Percentiles rank a stretch among this genome's conserved stretches.
These are phyloP conservation scores for Salix caprea DNA, from an alignment of 345 rosid genomes.

Conservation along the genomic window DNA sequence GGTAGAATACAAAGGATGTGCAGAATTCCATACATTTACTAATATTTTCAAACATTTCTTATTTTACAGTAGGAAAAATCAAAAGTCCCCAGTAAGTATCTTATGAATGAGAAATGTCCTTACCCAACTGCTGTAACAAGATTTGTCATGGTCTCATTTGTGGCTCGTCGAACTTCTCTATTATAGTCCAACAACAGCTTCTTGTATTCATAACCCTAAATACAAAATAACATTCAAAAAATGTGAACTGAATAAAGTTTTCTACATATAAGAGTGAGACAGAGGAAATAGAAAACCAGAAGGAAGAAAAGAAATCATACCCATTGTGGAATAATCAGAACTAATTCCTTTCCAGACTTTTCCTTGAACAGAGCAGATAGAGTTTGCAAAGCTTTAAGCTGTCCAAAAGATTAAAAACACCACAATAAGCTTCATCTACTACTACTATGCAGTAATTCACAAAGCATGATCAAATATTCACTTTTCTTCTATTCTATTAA, in stretches of 20 bases:
- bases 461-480: background rate
- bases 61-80: constrained; percentile 3
- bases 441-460: background rate
- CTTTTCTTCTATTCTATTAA: background rate
- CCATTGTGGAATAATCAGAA: constrained; percentile 82
- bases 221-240: background rate
- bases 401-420: constrained; percentile 19
- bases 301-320: constrained; percentile 29
- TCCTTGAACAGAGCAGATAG: constrained; percentile 58
- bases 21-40: constrained; percentile 2
- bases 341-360: constrained; percentile 65
- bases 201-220: constrained; percentile 84
- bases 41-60: constrained; percentile 7
- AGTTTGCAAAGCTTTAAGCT: constrained; percentile 85
- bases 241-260: background rate
- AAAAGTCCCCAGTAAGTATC: background rate
- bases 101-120: constrained; percentile 14
- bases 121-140: constrained; percentile 78
- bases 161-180: constrained; percentile 93
- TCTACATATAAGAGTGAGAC: background rate
- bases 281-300: background rate
- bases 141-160: constrained; percentile 76
- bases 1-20: background rate
- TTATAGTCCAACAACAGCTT: constrained; percentile 80
- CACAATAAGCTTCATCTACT: background rate